phyloP scores from a whole-genome alignment of 306 rosid species.

The Quercus dentata region DNA sequence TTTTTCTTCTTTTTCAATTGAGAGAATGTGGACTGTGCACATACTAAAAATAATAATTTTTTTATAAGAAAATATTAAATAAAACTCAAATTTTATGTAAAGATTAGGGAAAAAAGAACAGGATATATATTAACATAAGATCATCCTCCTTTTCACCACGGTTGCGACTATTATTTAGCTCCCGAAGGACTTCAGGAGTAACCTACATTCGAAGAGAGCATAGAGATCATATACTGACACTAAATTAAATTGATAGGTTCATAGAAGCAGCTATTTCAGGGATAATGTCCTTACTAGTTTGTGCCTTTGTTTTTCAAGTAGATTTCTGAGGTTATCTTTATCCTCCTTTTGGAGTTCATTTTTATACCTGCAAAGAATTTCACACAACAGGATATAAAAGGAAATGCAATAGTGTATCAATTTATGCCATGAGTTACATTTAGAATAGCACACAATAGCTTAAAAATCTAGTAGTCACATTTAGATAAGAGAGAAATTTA shows the following conservation, averaged over 20 bases:
- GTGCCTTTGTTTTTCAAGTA: constrained; percentile 72
- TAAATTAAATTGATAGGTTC: neutral
- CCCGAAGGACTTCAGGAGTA: constrained; percentile 82
- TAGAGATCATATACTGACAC: constrained; percentile 4
- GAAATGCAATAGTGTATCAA: neutral
- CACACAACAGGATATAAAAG: neutral
- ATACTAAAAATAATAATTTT: neutral
- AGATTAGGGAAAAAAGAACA: constrained; percentile 14
- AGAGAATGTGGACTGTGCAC: neutral
- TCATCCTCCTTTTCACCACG: constrained; percentile 91
- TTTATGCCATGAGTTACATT: neutral
- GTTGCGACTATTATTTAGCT: constrained; percentile 71
- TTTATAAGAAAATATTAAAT: too few relatives aligned
- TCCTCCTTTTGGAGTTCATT: constrained; percentile 75
- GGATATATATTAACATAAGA: constrained; percentile 72
- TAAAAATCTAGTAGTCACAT: neutral
- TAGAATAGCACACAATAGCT: neutral
- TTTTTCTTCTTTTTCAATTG: neutral
- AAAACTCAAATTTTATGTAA: neutral
- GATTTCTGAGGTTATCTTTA: constrained; percentile 60
- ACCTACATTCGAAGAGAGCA: constrained; percentile 46
- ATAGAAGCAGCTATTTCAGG: constrained; percentile 10
- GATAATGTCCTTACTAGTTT: constrained; percentile 52
- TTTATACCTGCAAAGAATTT: constrained; percentile 70
- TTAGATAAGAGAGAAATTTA: neutral